Percentiles rank a stretch among this genome's conserved stretches.
These are phyloP conservation scores for Calonectria crousiana DNA, from an alignment of 2,329 filamentous ascomycete genomes.

Conservation along the genomic window DNA sequence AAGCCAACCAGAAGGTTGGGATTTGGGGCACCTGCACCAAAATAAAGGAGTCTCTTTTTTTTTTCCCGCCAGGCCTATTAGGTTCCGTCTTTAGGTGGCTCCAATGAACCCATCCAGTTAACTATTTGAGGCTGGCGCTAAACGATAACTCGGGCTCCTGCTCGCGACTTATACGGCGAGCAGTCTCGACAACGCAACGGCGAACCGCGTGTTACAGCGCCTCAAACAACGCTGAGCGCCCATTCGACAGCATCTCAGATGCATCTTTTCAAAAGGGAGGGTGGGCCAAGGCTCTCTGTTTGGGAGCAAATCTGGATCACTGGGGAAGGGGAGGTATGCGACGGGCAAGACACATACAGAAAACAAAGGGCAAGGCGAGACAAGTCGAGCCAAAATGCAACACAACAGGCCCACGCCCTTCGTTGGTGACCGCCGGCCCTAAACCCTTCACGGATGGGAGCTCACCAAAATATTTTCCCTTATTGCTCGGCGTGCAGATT, in stretches of 20 bases:
- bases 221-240: neutral
- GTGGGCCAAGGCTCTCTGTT: neutral
- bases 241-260: neutral
- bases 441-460: constrained; percentile 8
- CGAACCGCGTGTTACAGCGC: constrained; percentile 1
- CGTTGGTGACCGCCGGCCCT: constrained; percentile 23
- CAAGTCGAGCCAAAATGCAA: constrained; percentile 24
- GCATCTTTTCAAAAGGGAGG: neutral
- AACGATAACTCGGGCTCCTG: neutral
- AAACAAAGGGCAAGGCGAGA: constrained; percentile 21
- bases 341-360: constrained; percentile 31
- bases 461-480: constrained; percentile 12
- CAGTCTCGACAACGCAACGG: neutral
- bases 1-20: neutral
- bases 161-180: neutral
- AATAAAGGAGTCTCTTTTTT: neutral
- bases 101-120: neutral
- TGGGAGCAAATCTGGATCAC: constrained; percentile 3
- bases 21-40: neutral
- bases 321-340: constrained; percentile 32
- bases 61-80: neutral
- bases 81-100: neutral
- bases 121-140: constrained; percentile 2
- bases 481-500: neutral
- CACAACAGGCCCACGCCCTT: neutral